phyloP scores from a whole-genome alignment of 768 basidiomycete genomes.

The Pholiota conissans region DNA sequence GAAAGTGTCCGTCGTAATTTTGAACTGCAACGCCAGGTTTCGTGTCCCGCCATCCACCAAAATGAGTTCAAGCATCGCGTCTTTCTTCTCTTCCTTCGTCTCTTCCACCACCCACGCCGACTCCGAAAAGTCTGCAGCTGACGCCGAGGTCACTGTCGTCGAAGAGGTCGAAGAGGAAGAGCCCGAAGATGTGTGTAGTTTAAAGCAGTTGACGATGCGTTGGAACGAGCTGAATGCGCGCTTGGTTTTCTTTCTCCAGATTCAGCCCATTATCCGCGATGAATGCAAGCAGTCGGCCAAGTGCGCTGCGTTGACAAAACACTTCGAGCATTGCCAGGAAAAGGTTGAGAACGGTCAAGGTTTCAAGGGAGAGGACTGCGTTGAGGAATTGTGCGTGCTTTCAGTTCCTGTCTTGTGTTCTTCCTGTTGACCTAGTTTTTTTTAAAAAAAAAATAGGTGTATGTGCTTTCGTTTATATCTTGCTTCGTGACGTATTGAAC shows the following conservation, averaged over 20 bases:
- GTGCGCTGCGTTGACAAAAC: constrained; percentile 70
- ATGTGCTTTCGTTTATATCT: constrained; percentile 15
- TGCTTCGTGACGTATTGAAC: background rate
- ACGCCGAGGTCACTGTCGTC: constrained; percentile 58
- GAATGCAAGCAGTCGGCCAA: constrained; percentile 68
- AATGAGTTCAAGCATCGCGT: constrained; percentile 40
- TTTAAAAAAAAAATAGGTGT: constrained; percentile 25
- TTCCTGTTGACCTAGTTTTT: background rate
- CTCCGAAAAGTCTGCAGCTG: constrained; percentile 43
- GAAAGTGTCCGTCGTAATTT: constrained; percentile 4
- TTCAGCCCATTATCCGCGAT: constrained; percentile 69
- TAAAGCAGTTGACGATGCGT: background rate
- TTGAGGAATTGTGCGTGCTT: constrained; percentile 82
- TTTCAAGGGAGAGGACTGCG: constrained; percentile 89
- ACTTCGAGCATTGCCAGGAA: constrained; percentile 90
- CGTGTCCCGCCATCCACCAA: constrained; percentile 12
- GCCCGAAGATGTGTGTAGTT: constrained; percentile 76
- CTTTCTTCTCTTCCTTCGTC: constrained; percentile 48
- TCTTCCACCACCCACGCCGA: constrained; percentile 45
- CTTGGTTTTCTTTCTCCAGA: constrained; percentile 37
- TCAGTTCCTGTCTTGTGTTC: constrained; percentile 14
- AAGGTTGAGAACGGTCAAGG: constrained; percentile 83
- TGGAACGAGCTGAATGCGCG: no score
- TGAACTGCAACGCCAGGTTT: background rate
- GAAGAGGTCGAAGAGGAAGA: constrained; percentile 51